Evolutionary conservation across 352 stramenopile genomes (phyloP), one percentile per base, ranked within the genome.

Genomic region (Pythium grandisporangium): DNA sequence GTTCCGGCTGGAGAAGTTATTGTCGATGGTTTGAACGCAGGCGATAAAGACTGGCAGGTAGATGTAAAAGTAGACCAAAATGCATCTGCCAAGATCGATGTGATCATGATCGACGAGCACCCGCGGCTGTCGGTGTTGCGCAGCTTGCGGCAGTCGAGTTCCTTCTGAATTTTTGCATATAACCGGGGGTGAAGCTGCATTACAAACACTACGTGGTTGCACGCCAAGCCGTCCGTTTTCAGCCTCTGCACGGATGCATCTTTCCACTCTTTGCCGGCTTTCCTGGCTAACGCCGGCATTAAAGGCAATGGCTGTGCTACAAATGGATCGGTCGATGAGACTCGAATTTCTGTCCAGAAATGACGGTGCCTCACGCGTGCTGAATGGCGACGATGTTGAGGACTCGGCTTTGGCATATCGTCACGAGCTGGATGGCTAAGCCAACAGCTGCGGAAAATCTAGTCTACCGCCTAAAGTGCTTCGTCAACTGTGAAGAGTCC

Each of bases 1-100:
- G 36, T 62, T 33, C 64, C 64, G 27, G 12, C 29, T 1, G 52
- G 14, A 37, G 50, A 21, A 33, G 37, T 25, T 14, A 2, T 17
- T 29, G 35, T 75, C 36, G 55, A 65, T 32, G 46, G 74, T 12
- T 4, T 35, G 1, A 8, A 67, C 1, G 7, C 54, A 0, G 22
- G 10, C 2, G 23, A 57, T n/a, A 16, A 56, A 8, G 32, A 35
- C 21, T 38, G 34, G 35, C 38, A 23, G 6, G 35, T 48, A 14
- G 40, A 47, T 19, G 36, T 58, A 26, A 43, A 42, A 12, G 6
- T 48, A 1, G 26, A 37, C 36, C 17, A 22, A n/a, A 17, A 53
- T 8, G 36, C 44, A 10, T 32, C 39, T 32, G 43, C 48, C 13
- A 40, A 30, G 5, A 36, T 54, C 13, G 33, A 39, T 14, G 27